These are phyloP conservation scores for Pleoardoris graminearum DNA, from an alignment of 2,329 filamentous ascomycete genomes.

Conservation along the genomic window DNA sequence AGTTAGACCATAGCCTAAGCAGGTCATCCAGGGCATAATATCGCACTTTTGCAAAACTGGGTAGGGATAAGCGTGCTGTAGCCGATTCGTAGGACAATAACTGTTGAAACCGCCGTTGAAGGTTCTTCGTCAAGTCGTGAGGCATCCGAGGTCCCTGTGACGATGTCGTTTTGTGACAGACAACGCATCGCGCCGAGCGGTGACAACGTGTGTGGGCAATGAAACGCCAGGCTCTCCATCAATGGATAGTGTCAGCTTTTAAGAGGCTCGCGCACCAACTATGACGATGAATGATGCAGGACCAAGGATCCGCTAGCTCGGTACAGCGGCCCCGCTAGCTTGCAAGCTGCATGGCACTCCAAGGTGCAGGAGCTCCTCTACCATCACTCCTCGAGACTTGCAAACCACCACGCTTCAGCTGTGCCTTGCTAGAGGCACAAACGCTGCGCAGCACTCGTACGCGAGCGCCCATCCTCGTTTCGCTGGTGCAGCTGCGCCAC, in stretches of 20 bases:
- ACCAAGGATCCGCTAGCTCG: constrained; percentile 1
- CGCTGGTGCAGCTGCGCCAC: background rate
- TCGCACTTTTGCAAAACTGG: background rate
- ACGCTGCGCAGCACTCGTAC: background rate
- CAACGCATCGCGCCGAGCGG: background rate
- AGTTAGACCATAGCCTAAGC: background rate
- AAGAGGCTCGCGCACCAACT: too few relatives aligned
- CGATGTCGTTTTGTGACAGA: background rate
- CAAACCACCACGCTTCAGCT: background rate
- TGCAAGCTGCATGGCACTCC: constrained; percentile 1
- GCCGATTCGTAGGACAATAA: background rate
- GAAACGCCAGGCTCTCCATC: background rate
- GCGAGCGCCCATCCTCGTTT: background rate
- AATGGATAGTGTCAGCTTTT: background rate
- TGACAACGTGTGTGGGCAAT: too few relatives aligned
- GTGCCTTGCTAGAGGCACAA: background rate
- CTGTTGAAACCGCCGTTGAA: background rate
- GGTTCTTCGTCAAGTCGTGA: background rate
- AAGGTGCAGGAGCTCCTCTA: background rate
- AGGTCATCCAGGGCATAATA: background rate
- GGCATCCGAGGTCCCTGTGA: background rate
- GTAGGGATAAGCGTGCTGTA: background rate
- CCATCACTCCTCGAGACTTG: constrained; percentile 2
- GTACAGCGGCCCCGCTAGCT: constrained; percentile 3
- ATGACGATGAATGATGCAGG: background rate